Evolutionary conservation across 2,329 filamentous ascomycete genomes (phyloP), one percentile per base, ranked within the genome.

Genomic region (Phialophora verrucosa): DNA sequence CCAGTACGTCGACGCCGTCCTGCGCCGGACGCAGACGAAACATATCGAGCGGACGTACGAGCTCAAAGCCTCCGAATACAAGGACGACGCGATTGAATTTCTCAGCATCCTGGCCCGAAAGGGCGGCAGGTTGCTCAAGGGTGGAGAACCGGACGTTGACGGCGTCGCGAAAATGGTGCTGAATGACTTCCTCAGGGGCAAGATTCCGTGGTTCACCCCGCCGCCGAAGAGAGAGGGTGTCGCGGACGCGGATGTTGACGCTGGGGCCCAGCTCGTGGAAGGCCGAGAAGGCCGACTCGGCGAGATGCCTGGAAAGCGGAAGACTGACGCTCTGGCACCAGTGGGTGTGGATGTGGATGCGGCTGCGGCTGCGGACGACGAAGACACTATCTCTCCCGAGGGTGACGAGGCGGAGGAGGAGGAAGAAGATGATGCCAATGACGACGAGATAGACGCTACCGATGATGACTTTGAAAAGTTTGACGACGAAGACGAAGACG

Each of bases 91-190:
- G 17, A 89, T 90, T 14, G 89, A 94, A 68, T 96, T 99, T 74
- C 82, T 99, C 1, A 94, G 97, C 75, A 82, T 92, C 31, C 83
- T 99, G 2, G 94, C 93, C 8, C 85, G 93, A 64, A 98, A 97
- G 78, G 88, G 89, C 65, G 95, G 95, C 17, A 86, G 93, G 72
- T 81, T 99, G 23, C 82, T 98, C 17, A 93, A 92, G 76, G 94
- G 92, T 65, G 95, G 94, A n/a, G 95, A 98, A 77, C 91, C 94
- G 3, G 95, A 99, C 77, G 81, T 97, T 63, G 94, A 98, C 74
- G 93, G 93, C 73, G 93, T 97, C 56, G 95, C 95, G 1, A 97
- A 97, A 79, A 97, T 97, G 88, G 91, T 99, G 0, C 82, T 99
- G 66, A 98, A 97, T 74, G 95, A 99, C 76, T 99, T 98, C 77